Percentiles rank a stretch among this genome's conserved stretches.
phyloP scores from a whole-genome alignment of 208 protist species.

The Leishmania mexicana region DNA sequence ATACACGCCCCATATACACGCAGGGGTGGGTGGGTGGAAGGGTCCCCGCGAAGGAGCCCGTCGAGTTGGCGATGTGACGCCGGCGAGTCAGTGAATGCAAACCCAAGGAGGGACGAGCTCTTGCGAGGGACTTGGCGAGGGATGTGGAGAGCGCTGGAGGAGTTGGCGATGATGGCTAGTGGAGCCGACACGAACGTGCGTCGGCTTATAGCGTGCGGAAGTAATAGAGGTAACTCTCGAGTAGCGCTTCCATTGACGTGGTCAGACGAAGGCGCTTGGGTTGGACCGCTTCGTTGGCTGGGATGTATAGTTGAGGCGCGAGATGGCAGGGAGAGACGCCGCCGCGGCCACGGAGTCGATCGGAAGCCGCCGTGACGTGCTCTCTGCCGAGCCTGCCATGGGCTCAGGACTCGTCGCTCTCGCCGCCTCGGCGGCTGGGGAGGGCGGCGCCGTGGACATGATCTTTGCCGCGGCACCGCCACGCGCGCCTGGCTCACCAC shows the following conservation, averaged over 20 bases:
- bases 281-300: constrained; percentile 13
- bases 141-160: not conserved
- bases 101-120: not conserved
- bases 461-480: constrained; percentile 7
- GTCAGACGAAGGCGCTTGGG: constrained; percentile 28
- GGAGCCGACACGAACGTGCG: not conserved
- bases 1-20: not conserved
- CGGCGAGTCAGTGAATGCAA: not conserved
- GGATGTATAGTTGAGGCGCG: constrained; percentile 25
- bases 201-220: not conserved
- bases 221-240: not conserved
- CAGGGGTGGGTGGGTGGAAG: not conserved
- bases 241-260: not conserved
- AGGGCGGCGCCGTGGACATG: constrained; percentile 10
- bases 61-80: not conserved
- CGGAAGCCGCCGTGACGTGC: not conserved
- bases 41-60: not conserved
- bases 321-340: constrained; percentile 27
- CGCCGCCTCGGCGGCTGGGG: not conserved
- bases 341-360: not conserved
- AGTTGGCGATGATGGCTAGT: not conserved
- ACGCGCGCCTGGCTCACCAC: not conserved
- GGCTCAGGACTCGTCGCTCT: not conserved
- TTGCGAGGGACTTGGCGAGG: not conserved
- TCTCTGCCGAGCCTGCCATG: not conserved